Base-by-base conservation (phyloP, 257 asterid genomes). In the Euphrasia confusa region DNA sequence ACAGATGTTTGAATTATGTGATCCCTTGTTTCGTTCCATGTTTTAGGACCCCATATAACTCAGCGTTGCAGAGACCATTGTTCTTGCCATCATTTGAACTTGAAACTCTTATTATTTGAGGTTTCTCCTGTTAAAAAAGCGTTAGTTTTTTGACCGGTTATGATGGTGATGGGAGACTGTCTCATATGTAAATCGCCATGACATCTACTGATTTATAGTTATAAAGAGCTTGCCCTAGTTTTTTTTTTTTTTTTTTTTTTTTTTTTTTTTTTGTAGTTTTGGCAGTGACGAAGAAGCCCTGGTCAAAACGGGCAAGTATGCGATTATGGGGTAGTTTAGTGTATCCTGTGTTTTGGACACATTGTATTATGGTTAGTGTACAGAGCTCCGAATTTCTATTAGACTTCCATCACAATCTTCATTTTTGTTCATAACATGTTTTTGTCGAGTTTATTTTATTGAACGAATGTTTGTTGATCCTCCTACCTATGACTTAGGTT, bases 141-240 rank as follows among this genome's bases (percentile, higher is more conserved):
- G 18, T 28, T 12, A 69, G 55, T 62, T 14, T 14, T 62, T 48
- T 27, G 26, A 62, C 33, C 15, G 28, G 58, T 62, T 62, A 47
- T 27, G 67, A 50, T 50, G 56, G 30, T 50, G 56, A 50, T 50
- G 56, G 28, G 56, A 50, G 56, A 17, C 17, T 50, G 30, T 50
- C 6, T 27, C 56, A 50, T 28, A 61, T 61, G 49, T 33, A 28
- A 28, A 45, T 61, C 52, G 37, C 35, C 11, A 60, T 37, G 14
- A 37, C 32, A 4, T 60, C 35, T 21, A 42, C 56, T 15, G 6
- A 47, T 63, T 27, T 56, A 21, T 66, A 54, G n/a, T 54, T 67
- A 66, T 40, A 11, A 45, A 66, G 33, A 61, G 58, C 48, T 61
- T 69, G 69, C 62, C 67, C 11, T 74, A 74, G 79, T 68, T 61